Evolutionary conservation across 2,329 filamentous ascomycete species (phyloP).

Genomic region (Calonectria hongkongensis): DNA sequence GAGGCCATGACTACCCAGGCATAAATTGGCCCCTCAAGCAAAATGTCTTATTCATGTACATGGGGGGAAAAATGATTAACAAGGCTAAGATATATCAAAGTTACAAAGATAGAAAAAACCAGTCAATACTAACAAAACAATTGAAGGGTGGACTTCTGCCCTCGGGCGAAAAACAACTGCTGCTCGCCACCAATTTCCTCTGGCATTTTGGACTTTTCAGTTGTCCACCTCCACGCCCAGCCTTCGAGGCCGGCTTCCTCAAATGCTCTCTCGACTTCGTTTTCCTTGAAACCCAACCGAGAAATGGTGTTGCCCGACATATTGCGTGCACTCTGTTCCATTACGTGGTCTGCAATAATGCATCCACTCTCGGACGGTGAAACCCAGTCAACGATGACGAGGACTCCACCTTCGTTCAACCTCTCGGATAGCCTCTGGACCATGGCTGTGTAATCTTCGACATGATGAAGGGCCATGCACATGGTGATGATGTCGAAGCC

Average conservation of each 20-base stretch:
- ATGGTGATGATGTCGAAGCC: slow-evolving; percentile 60
- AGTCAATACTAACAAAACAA: not conserved
- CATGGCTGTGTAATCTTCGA: slow-evolving; percentile 55
- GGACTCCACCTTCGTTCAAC: slow-evolving; percentile 55
- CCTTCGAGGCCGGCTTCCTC: slow-evolving; percentile 49
- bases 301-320: slow-evolving; percentile 46
- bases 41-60: not conserved
- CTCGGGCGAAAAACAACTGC: slow-evolving; percentile 54
- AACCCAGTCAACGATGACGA: slow-evolving; percentile 60
- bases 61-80: not conserved
- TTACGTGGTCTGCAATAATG: not conserved
- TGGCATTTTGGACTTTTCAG: slow-evolving; percentile 47
- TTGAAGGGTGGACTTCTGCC: slow-evolving; percentile 32
- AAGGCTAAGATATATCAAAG: not conserved
- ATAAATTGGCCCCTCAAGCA: not conserved
- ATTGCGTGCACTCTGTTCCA: slow-evolving; percentile 7
- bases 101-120: not conserved
- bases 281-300: slow-evolving; percentile 51
- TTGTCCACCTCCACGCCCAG: slow-evolving; percentile 54
- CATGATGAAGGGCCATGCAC: slow-evolving; percentile 61
- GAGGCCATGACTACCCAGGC: no score
- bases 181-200: slow-evolving; percentile 50
- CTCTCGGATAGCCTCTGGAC: slow-evolving; percentile 54
- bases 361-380: slow-evolving; percentile 40
- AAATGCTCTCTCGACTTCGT: slow-evolving; percentile 47